These are phyloP conservation scores for Lachancea sp. DNA, from an alignment of 805 yeast species.

Conservation along the genomic window DNA sequence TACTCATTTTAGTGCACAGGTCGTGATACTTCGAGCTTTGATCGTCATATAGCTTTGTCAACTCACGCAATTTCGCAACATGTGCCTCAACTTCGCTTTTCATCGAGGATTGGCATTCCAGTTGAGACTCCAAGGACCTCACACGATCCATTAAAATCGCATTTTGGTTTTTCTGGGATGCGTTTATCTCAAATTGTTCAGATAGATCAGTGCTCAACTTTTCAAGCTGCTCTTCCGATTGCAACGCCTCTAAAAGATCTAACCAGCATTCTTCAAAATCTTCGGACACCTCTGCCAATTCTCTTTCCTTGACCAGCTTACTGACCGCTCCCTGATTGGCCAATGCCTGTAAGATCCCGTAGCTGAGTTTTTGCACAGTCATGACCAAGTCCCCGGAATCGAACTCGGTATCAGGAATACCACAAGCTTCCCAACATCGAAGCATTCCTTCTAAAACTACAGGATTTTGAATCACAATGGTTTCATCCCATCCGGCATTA, in stretches of 20 bases:
- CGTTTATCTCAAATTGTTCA: background rate
- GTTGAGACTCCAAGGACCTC: background rate
- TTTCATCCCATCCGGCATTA: conserved; percentile 6
- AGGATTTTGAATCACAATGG: conserved; percentile 5
- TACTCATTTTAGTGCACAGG: background rate
- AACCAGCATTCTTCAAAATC: conserved; percentile 7
- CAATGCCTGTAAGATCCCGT: conserved; percentile 7
- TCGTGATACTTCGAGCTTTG: conserved; percentile 1
- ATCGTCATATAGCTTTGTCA: background rate
- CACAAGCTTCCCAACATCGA: conserved; percentile 8
- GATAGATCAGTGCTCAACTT: background rate
- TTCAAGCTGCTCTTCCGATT: conserved; percentile 1
- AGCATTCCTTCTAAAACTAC: conserved; percentile 5
- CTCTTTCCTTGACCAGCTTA: background rate
- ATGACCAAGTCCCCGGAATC: conserved; percentile 6
- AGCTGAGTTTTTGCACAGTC: conserved; percentile 8
- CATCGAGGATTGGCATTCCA: background rate
- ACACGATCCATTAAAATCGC: background rate
- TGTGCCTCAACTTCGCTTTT: background rate
- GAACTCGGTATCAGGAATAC: conserved; percentile 5
- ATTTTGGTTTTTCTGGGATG: background rate
- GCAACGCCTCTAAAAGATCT: conserved; percentile 2
- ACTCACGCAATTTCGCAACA: background rate
- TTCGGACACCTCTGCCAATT: background rate
- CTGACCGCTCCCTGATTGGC: conserved; percentile 4